Percentiles rank a stretch among this genome's conserved stretches.
Conservation (phyloP, 768 basidiomycete species). For the Lentinula boryana region DNA sequence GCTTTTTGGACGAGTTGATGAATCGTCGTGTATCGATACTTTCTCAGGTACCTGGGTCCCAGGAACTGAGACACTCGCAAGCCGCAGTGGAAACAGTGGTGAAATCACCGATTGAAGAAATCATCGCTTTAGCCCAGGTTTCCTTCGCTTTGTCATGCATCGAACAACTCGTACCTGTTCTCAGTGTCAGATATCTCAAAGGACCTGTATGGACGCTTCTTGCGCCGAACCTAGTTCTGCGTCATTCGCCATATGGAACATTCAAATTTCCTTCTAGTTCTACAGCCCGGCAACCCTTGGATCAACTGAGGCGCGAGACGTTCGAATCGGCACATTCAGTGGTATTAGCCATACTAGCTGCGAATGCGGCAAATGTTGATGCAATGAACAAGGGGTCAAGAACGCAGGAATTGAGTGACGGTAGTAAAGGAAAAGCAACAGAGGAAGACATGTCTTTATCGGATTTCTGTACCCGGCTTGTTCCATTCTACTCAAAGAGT, state of each 20-base stretch:
- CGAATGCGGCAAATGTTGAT: constrained; percentile 31
- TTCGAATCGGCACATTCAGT: constrained; percentile 88
- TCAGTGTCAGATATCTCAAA: constrained; percentile 48
- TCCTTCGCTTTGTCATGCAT: constrained; percentile 70
- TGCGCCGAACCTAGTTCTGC: constrained; percentile 47
- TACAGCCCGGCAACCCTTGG: constrained; percentile 48
- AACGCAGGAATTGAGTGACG: constrained; percentile 5
- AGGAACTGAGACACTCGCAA: too few relatives aligned
- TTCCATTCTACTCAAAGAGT: constrained; percentile 70
- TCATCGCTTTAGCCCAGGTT: constrained; percentile 29
- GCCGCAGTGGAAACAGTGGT: not conserved
- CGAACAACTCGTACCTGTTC: constrained; percentile 68
- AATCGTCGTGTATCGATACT: too few relatives aligned
- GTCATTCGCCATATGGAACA: not conserved
- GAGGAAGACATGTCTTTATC: constrained; percentile 17
- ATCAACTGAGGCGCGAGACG: constrained; percentile 59
- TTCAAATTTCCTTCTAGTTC: not conserved
- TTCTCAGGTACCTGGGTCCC: not conserved
- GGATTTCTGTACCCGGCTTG: constrained; percentile 46
- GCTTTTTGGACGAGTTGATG: constrained; percentile 19
- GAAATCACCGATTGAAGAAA: not conserved
- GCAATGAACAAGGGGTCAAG: constrained; percentile 19
- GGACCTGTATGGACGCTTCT: constrained; percentile 54
- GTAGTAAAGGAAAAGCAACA: constrained; percentile 5
- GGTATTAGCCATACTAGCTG: constrained; percentile 66